A percentile compares a stretch with the other conserved stretches of the same genome.
Evolutionary conservation across 257 asterid species (phyloP).

Genomic region (Henckelia pumila): DNA sequence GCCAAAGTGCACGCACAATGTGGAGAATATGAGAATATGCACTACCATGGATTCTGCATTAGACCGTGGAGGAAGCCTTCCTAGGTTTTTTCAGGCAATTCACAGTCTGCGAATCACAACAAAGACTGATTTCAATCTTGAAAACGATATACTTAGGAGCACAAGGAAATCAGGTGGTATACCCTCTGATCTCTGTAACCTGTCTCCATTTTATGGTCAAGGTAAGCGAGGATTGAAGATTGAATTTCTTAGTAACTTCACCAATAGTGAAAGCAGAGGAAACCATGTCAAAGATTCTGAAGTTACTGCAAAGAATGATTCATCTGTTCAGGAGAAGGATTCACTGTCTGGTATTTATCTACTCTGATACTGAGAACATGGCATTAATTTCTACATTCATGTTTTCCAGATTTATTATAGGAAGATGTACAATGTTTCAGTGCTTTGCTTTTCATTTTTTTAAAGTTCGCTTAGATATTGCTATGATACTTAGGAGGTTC

Average conservation of each 20-base stretch:
- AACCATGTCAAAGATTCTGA: conserved; percentile 30
- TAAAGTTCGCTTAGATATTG: background rate
- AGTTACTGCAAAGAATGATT: conserved; percentile 44
- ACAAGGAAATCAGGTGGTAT: conserved; percentile 28
- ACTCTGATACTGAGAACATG: background rate
- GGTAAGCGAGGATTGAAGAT: conserved; percentile 40
- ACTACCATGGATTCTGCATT: conserved; percentile 39
- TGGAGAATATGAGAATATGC: conserved; percentile 48
- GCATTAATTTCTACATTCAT: background rate
- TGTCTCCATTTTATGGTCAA: conserved; percentile 34
- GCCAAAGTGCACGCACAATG: conserved; percentile 31
- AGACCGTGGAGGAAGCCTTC: conserved; percentile 30
- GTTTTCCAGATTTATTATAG: background rate
- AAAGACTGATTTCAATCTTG: conserved; percentile 36
- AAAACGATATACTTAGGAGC: conserved; percentile 29
- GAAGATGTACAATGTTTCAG: background rate
- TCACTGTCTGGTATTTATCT: conserved; percentile 36
- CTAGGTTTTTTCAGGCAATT: conserved; percentile 53
- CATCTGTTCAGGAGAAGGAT: conserved; percentile 62
- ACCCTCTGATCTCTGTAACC: conserved; percentile 22
- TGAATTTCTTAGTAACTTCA: conserved; percentile 37
- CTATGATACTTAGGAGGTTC: background rate
- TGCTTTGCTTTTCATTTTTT: too few species aligned
- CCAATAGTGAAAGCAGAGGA: conserved; percentile 40
- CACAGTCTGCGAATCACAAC: conserved; percentile 42